Conservation (phyloP, 768 basidiomycete genomes). For the Agrocybe chaxingu region DNA sequence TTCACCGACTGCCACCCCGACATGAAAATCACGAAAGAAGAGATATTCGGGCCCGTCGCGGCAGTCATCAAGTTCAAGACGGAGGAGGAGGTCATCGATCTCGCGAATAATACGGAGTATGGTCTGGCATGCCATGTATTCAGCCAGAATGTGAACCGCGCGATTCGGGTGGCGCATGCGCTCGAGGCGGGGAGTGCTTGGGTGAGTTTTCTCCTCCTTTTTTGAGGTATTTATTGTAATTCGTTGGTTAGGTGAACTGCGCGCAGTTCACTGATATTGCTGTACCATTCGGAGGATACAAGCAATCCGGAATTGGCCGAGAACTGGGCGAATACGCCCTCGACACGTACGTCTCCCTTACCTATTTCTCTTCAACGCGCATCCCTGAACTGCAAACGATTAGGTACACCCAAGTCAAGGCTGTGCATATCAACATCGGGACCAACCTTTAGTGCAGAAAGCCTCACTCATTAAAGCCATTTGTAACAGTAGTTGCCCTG, state of each 20-base stretch:
- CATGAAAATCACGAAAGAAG: constrained; percentile 71
- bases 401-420: constrained; percentile 59
- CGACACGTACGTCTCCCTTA: constrained; percentile 36
- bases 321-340: constrained; percentile 67
- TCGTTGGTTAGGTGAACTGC: constrained; percentile 35
- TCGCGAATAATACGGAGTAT: constrained; percentile 76
- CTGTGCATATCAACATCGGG: constrained; percentile 58
- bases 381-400: background rate
- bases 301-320: constrained; percentile 69
- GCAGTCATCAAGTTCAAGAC: constrained; percentile 74
- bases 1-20: constrained; percentile 61
- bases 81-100: constrained; percentile 51
- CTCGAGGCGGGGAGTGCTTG: constrained; percentile 81
- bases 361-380: background rate
- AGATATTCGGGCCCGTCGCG: constrained; percentile 80
- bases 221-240: background rate
- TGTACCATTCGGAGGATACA: constrained; percentile 71
- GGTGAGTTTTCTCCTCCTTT: constrained; percentile 56
- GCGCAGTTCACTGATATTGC: constrained; percentile 39
- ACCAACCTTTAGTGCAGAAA: background rate
- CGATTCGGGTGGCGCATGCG: constrained; percentile 58
- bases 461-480: no score
- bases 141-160: constrained; percentile 63
- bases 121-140: constrained; percentile 81
- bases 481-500: no score